Evolutionary conservation across 2,329 filamentous ascomycete genomes (phyloP), one percentile per base, ranked within the genome.

Genomic region (Ceratocystis papillata): DNA sequence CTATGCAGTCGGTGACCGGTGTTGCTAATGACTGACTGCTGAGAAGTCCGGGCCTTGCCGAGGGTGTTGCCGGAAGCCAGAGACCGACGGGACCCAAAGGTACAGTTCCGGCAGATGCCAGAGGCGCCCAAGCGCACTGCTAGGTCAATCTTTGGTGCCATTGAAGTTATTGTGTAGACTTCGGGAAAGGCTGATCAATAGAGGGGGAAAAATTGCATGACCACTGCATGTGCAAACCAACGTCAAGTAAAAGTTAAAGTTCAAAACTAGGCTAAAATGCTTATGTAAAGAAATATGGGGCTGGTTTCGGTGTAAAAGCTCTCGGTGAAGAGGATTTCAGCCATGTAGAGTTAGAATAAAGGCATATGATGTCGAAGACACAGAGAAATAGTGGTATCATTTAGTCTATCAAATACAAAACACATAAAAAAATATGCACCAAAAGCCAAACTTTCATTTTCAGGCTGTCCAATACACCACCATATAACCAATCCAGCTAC

Each of bases 401-500:
- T 65, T 64, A 63, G 50, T 68, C 67, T 68, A 68, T 66, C 33
- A 46, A 66, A 50, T 53, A 63, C 28, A 53, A 63, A 62, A 66
- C 46, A 59, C 25, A 46, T 46, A 44, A 22, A 44, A 66, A 41
- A 63, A 41, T 15, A 59, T 48, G 55, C 45, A 28, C 8, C 28
- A 10, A 25, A 53, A 53, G 12, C 10, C 22, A 65, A 48, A 28
- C 25, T 44, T 17, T 30, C 55, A 44, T 50, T 28, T 68, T 57
- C 66, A 83, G 44, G 80, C 81, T 5, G 81, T 79, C 72, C 96
- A 92, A 76, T 93, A 97, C 63, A 97, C 91, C 41, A 96, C 89
- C 78, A 92, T 84, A 74, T 96, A 96, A 8, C 94, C 92, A 50
- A 96, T 72, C 93, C 93, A 97, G 76, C 94, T 97, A 2, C 90